Conservation (phyloP, 192 early-diverging fungal genomes). For the Coemansia sp. region DNA sequence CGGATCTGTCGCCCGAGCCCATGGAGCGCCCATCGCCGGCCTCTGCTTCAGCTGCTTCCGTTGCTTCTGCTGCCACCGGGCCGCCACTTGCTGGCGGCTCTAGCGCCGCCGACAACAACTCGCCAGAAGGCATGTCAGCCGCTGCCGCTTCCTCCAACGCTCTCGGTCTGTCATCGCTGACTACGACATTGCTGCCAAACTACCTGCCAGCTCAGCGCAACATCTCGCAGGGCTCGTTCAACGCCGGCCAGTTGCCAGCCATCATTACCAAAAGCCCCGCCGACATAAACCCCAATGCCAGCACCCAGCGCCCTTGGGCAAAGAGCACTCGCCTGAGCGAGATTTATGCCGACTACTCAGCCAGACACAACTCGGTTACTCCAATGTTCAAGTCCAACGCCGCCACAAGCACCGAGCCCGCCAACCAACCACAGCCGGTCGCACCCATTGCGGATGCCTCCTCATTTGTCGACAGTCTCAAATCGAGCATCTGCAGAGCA, state of each 20-base stretch:
- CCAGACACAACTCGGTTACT: conserved; percentile 41
- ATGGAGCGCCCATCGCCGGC: not conserved
- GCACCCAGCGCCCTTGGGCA: conserved; percentile 34
- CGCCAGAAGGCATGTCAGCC: not conserved
- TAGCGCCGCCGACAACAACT: not conserved
- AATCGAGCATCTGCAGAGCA: conserved; percentile 25
- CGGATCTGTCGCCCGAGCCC: conserved; percentile 15
- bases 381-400: conserved; percentile 36
- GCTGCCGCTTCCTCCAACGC: conserved; percentile 10
- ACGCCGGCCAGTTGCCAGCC: conserved; percentile 1
- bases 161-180: conserved; percentile 37
- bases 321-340: conserved; percentile 53
- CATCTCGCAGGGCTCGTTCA: conserved; percentile 22
- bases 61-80: not conserved
- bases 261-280: not conserved
- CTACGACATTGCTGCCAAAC: conserved; percentile 5
- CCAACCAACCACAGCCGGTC: conserved; percentile 1
- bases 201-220: conserved; percentile 10
- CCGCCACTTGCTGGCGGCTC: not conserved
- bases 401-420: not conserved
- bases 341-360: conserved; percentile 52
- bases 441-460: conserved; percentile 17
- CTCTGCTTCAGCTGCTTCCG: not conserved
- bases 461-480: conserved; percentile 47
- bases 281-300: not conserved